phyloP scores from a whole-genome alignment of 371 early-diverging fungal genomes.

The Apophysomyces ossiformis region DNA sequence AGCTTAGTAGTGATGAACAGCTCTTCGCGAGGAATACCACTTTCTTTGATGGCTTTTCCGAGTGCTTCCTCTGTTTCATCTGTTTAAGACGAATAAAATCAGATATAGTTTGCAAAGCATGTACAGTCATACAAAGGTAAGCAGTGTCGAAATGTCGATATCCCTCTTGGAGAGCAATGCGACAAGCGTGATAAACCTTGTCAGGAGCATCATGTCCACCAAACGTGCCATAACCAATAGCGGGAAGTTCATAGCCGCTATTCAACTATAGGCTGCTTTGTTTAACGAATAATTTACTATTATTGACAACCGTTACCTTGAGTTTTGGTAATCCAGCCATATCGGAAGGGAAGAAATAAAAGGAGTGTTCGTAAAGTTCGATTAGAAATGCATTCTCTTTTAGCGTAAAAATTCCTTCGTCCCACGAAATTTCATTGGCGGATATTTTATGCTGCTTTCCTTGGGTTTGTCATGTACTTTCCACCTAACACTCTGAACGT shows the following conservation, averaged over 20 bases:
- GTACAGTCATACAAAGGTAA: slow-evolving; percentile 37
- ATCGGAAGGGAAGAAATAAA: no score
- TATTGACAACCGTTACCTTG: not conserved
- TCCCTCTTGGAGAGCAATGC: slow-evolving; percentile 41
- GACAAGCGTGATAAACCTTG: slow-evolving; percentile 44
- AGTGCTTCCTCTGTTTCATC: slow-evolving; percentile 73
- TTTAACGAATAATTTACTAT: not conserved
- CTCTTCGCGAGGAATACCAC: slow-evolving; percentile 65
- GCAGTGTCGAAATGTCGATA: slow-evolving; percentile 54
- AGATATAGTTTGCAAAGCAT: not conserved
- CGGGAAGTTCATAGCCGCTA: slow-evolving; percentile 43
- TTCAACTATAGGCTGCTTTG: slow-evolving; percentile 20
- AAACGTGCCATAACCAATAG: slow-evolving; percentile 50
- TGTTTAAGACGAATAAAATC: slow-evolving; percentile 10
- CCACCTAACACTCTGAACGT: no score
- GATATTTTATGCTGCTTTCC: no score
- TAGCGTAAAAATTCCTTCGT: no score
- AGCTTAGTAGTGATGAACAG: slow-evolving; percentile 69
- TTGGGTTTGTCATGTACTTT: no score
- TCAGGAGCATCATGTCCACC: slow-evolving; percentile 43
- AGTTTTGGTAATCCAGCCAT: no score
- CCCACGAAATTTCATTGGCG: no score
- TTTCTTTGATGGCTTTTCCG: slow-evolving; percentile 66
- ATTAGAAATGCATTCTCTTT: no score
- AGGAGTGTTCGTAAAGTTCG: no score